These are phyloP conservation scores for Neurospora hispaniola DNA, from an alignment of 495 filamentous ascomycete species.

Conservation along the genomic window DNA sequence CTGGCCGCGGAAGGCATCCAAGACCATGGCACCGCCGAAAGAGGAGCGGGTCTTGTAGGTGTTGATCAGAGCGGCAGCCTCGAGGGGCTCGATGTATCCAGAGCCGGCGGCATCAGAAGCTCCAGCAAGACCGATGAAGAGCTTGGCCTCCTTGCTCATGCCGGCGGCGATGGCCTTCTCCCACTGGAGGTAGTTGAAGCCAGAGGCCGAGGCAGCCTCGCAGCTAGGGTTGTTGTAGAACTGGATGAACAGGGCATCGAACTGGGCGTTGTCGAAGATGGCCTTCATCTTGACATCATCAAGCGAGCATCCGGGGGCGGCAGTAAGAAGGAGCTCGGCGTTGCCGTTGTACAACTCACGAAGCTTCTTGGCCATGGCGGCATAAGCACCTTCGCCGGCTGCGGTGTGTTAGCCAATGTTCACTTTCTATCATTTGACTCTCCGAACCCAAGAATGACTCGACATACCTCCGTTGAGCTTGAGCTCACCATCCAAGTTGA, in stretches of 20 bases:
- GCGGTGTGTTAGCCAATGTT: background rate
- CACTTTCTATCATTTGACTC: background rate
- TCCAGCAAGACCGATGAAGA: conserved; percentile 56
- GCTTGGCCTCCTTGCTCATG: conserved; percentile 47
- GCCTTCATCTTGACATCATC: conserved; percentile 41
- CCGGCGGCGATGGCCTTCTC: conserved; percentile 43
- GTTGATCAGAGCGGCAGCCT: conserved; percentile 17
- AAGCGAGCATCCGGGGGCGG: conserved; percentile 55
- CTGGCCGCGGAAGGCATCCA: conserved; percentile 27
- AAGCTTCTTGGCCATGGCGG: conserved; percentile 41
- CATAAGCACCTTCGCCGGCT: conserved; percentile 21
- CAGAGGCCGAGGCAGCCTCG: conserved; percentile 27
- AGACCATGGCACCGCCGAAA: conserved; percentile 34
- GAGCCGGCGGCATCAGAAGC: conserved; percentile 21
- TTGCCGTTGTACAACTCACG: conserved; percentile 34
- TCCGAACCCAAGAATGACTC: background rate
- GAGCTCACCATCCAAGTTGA: conserved; percentile 56
- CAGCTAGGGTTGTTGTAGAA: conserved; percentile 64
- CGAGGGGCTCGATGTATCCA: conserved; percentile 22
- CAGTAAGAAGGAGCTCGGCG: conserved; percentile 42
- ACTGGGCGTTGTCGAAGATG: conserved; percentile 40
- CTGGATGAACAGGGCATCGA: conserved; percentile 60
- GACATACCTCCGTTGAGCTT: conserved; percentile 16
- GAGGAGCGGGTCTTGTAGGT: conserved; percentile 20
- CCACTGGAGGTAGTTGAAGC: conserved; percentile 57